These are phyloP conservation scores for Neobulgaria alba DNA, from an alignment of 2,329 filamentous ascomycete species.

Conservation along the genomic window DNA sequence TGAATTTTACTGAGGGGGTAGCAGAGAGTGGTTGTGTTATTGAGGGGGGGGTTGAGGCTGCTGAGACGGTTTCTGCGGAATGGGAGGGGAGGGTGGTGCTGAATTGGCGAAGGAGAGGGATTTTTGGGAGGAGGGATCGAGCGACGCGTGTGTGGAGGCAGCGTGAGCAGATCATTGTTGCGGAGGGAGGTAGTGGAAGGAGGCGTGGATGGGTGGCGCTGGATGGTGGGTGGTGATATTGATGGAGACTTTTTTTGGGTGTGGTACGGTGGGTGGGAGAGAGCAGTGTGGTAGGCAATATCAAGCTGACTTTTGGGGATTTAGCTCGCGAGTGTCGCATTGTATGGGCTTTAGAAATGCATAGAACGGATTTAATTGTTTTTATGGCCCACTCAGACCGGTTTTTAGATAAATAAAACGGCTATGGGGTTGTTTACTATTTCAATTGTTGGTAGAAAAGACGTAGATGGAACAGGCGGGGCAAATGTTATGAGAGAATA, in stretches of 20 bases:
- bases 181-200: too few relatives aligned
- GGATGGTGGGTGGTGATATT: conserved; percentile 20
- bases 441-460: too few relatives aligned
- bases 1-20: neutral
- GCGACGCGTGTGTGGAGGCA: conserved; percentile 3
- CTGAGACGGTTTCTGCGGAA: conserved; percentile 21
- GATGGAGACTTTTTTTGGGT: conserved; percentile 19
- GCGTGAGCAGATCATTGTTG: neutral
- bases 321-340: too few relatives aligned
- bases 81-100: conserved; percentile 14
- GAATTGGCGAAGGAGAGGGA: conserved; percentile 7
- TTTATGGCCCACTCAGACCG: too few relatives aligned
- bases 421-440: too few relatives aligned
- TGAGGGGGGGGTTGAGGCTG: conserved; percentile 7
- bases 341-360: too few relatives aligned
- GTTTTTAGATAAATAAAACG: too few relatives aligned
- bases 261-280: conserved; percentile 16
- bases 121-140: conserved; percentile 10
- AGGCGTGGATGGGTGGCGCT: conserved; percentile 10
- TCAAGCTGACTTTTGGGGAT: conserved; percentile 9
- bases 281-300: conserved; percentile 14
- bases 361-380: too few relatives aligned
- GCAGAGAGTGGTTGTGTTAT: conserved; percentile 3
- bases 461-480: too few relatives aligned
- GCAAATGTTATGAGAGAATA: too few relatives aligned